Evolutionary conservation across 2,329 filamentous ascomycete genomes (phyloP).

Genomic region (Penicillium polonicum): DNA sequence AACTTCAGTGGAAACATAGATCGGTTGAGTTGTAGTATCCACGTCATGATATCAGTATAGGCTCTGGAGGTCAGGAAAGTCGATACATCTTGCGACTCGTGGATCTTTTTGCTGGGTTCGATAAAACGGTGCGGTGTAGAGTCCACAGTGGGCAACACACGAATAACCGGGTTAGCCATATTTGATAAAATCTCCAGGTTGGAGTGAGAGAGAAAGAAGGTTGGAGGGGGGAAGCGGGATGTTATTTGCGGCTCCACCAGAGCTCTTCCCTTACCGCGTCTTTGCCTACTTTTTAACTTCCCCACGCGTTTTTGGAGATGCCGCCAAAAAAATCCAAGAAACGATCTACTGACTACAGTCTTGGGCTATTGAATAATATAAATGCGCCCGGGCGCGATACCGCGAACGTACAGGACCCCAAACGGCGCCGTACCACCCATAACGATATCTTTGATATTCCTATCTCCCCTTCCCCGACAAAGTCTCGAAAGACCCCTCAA

Average conservation of each 20-base stretch:
- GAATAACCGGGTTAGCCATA: conserved; percentile 26
- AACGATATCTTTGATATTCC: conserved; percentile 13
- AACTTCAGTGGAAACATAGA: conserved; percentile 72
- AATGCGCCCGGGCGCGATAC: background rate
- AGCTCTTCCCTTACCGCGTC: conserved; percentile 7
- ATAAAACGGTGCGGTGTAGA: conserved; percentile 58
- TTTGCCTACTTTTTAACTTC: background rate
- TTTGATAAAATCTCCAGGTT: background rate
- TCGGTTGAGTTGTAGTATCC: conserved; percentile 85
- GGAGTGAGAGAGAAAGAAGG: background rate
- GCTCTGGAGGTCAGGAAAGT: conserved; percentile 77
- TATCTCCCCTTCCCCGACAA: conserved; percentile 1
- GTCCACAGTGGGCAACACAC: conserved; percentile 51
- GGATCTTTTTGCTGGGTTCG: conserved; percentile 74
- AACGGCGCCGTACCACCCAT: conserved; percentile 6
- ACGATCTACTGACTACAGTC: background rate
- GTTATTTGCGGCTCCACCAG: conserved; percentile 5
- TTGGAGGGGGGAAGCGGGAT: conserved; percentile 19
- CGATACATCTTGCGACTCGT: conserved; percentile 77
- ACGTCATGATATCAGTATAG: conserved; percentile 82
- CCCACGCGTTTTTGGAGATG: conserved; percentile 5
- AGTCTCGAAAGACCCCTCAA: background rate
- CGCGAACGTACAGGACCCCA: background rate
- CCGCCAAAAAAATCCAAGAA: conserved; percentile 2
- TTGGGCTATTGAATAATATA: conserved; percentile 12